These are phyloP conservation scores for Elasticomyces elasticus DNA, from an alignment of 495 filamentous ascomycete genomes.

Conservation along the genomic window DNA sequence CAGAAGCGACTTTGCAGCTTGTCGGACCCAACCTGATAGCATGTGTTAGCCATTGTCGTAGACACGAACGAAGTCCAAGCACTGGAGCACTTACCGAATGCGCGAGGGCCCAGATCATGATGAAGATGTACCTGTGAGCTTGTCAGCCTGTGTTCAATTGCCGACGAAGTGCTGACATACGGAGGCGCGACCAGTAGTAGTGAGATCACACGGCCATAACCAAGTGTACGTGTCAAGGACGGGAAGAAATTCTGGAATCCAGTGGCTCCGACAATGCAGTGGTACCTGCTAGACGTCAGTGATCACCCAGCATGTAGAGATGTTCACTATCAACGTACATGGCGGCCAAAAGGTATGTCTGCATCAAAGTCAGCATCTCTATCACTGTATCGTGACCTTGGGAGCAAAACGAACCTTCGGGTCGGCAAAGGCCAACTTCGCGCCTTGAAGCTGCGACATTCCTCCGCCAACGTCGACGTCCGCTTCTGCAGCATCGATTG, in stretches of 20 bases:
- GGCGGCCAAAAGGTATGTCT: constrained; percentile 38
- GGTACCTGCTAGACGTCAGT: no score
- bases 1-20: constrained; percentile 38
- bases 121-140: constrained; percentile 35
- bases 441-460: constrained; percentile 39
- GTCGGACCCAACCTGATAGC: constrained; percentile 41
- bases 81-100: no score
- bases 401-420: constrained; percentile 30
- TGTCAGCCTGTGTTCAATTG: background rate
- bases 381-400: background rate
- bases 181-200: constrained; percentile 45
- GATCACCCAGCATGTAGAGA: no score
- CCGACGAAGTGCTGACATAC: constrained; percentile 6
- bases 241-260: constrained; percentile 50
- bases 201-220: constrained; percentile 34
- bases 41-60: no score
- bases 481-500: constrained; percentile 36
- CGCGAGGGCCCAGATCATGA: constrained; percentile 39
- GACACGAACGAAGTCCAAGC: no score
- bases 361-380: background rate
- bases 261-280: constrained; percentile 41
- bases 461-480: constrained; percentile 40
- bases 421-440: constrained; percentile 44
- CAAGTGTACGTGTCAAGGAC: constrained; percentile 37
- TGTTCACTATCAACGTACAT: no score